These are phyloP conservation scores for Trichoderma pleuroti DNA, from an alignment of 2,329 filamentous ascomycete species.

Conservation along the genomic window DNA sequence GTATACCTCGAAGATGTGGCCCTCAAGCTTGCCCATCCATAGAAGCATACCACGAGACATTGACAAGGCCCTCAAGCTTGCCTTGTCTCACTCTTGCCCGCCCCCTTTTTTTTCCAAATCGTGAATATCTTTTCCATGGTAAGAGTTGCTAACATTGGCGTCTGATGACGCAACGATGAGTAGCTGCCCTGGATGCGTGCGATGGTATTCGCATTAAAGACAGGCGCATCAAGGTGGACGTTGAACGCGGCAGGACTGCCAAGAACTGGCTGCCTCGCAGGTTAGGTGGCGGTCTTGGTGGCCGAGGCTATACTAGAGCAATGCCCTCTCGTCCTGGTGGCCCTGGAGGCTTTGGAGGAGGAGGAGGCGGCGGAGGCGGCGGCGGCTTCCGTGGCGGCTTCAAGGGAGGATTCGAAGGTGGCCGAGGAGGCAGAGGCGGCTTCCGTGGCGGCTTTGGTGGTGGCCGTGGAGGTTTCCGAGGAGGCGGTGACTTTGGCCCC, in stretches of 20 bases:
- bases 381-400: conserved; percentile 45
- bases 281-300: conserved; percentile 87
- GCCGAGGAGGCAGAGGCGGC: conserved; percentile 48
- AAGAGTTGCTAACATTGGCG: conserved; percentile 67
- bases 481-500: conserved; percentile 40
- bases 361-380: conserved; percentile 41
- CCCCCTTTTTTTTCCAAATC: conserved; percentile 24
- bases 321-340: conserved; percentile 67
- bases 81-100: conserved; percentile 41
- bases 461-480: conserved; percentile 29
- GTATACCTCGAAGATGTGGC: conserved; percentile 35
- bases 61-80: conserved; percentile 55
- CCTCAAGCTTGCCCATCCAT: conserved; percentile 42
- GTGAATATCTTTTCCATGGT: conserved; percentile 38
- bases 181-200: conserved; percentile 82
- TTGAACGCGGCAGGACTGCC: conserved; percentile 91
- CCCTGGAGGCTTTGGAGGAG: conserved; percentile 56
- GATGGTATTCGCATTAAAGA: conserved; percentile 93
- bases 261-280: conserved; percentile 90
- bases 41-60: conserved; percentile 44
- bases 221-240: conserved; percentile 87
- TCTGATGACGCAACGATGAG: conserved; percentile 53
- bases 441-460: conserved; percentile 44
- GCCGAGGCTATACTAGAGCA: conserved; percentile 86
- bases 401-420: conserved; percentile 46